These are phyloP conservation scores for Cucumis melo DNA, from an alignment of 306 rosid species.

Conservation along the genomic window DNA sequence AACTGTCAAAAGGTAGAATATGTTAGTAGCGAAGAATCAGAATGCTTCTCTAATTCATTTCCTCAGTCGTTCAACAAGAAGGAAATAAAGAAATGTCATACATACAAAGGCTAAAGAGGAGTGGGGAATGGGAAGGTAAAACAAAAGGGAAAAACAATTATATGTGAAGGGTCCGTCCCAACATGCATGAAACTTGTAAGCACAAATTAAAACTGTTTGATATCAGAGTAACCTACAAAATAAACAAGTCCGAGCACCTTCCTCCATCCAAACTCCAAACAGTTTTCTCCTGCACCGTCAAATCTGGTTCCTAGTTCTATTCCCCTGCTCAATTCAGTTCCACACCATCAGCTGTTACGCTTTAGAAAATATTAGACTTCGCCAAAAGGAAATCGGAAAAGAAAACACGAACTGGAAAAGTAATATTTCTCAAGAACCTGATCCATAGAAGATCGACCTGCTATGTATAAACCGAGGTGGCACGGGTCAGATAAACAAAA, in stretches of 20 bases:
- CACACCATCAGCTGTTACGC: neutral
- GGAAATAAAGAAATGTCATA: conserved; percentile 16
- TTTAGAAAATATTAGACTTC: neutral
- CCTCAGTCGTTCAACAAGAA: conserved; percentile 10
- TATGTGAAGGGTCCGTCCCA: neutral
- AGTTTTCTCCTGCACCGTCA: conserved; percentile 1
- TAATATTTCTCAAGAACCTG: neutral
- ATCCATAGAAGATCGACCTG: neutral
- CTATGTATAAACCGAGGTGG: neutral
- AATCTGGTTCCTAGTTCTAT: conserved; percentile 8
- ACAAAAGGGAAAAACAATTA: neutral
- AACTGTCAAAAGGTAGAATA: neutral
- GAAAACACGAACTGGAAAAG: neutral
- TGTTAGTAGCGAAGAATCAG: neutral
- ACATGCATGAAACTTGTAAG: neutral
- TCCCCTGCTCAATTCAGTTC: neutral
- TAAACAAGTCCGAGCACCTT: conserved; percentile 14
- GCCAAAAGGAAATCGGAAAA: neutral
- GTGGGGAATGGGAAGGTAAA: neutral
- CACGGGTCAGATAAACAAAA: conserved; percentile 1
- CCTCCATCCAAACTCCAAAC: conserved; percentile 20
- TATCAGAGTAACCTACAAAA: conserved; percentile 11
- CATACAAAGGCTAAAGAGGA: conserved; percentile 14
- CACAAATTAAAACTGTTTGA: conserved; percentile 13
- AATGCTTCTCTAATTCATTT: conserved; percentile 18